These are phyloP conservation scores for Zygoascus ofunaensis DNA, from an alignment of 805 yeast species.

Conservation along the genomic window DNA sequence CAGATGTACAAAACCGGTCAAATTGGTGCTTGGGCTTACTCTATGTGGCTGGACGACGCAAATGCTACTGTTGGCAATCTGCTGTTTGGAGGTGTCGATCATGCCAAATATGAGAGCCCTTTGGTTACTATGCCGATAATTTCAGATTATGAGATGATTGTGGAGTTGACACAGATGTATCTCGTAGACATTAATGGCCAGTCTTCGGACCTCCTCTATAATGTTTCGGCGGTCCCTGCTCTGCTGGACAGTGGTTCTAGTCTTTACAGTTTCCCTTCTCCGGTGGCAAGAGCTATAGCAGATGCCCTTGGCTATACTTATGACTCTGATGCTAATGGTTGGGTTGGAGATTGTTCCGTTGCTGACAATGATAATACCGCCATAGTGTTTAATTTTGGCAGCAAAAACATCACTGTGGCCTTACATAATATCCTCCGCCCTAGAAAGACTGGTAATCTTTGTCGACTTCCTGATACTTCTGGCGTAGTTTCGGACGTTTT, in stretches of 20 bases:
- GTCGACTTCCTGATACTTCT: constrained; percentile 34
- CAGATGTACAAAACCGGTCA: constrained; percentile 42
- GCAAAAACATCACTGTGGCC: constrained; percentile 21
- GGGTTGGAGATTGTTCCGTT: constrained; percentile 11
- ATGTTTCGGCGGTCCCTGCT: too few relatives aligned
- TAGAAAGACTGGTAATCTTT: too few relatives aligned
- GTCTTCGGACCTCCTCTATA: constrained; percentile 6
- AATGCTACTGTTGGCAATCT: constrained; percentile 30
- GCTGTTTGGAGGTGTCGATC: constrained; percentile 47
- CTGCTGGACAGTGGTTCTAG: constrained; percentile 22
- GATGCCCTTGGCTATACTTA: constrained; percentile 33
- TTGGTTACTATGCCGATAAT: constrained; percentile 19
- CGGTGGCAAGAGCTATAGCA: constrained; percentile 25
- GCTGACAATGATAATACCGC: constrained; percentile 15
- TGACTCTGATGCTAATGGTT: constrained; percentile 22
- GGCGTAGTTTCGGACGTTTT: constrained; percentile 15
- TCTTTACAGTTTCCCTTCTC: constrained; percentile 17
- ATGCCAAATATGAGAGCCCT: constrained; percentile 36
- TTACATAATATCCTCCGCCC: constrained; percentile 18
- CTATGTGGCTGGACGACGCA: constrained; percentile 36
- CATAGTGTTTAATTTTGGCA: constrained; percentile 18
- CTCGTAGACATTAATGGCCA: constrained; percentile 2
- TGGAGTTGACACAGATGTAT: constrained; percentile 5
- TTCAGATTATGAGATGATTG: constrained; percentile 11
- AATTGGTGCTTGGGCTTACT: constrained; percentile 36